phyloP scores from a whole-genome alignment of 2,329 filamentous ascomycete genomes.

The Piedraia hortae region DNA sequence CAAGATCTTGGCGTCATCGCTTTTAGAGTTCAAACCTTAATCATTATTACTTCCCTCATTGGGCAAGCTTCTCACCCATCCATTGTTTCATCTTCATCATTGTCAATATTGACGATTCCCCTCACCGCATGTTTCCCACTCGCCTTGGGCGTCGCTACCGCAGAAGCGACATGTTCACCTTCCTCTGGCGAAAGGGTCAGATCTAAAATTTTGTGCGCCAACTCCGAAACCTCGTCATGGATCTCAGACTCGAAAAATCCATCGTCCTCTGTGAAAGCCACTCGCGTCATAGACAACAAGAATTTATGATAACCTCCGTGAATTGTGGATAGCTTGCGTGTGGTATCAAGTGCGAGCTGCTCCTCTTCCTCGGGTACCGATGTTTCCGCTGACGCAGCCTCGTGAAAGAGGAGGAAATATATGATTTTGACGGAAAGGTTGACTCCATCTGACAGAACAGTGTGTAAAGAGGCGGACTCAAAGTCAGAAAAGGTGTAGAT shows the following conservation, averaged over 20 bases:
- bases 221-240: slow-evolving; percentile 49
- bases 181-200: slow-evolving; percentile 56
- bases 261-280: slow-evolving; percentile 64
- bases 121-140: too few relatives aligned
- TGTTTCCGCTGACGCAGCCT: slow-evolving; percentile 32
- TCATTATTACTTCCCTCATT: too few relatives aligned
- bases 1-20: too few relatives aligned
- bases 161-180: slow-evolving; percentile 29
- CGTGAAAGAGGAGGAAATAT: slow-evolving; percentile 26
- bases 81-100: too few relatives aligned
- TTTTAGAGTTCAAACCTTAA: too few relatives aligned
- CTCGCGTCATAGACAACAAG: slow-evolving; percentile 46
- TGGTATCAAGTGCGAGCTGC: slow-evolving; percentile 35
- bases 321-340: slow-evolving; percentile 40
- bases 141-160: slow-evolving; percentile 15
- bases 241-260: slow-evolving; percentile 54
- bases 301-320: slow-evolving; percentile 58
- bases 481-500: slow-evolving; percentile 19
- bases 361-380: too few relatives aligned
- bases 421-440: slow-evolving; percentile 34
- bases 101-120: too few relatives aligned
- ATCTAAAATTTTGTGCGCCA: slow-evolving; percentile 60
- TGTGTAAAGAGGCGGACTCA: slow-evolving; percentile 11
- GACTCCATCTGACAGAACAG: slow-evolving; percentile 21
- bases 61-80: too few relatives aligned